Conservation (phyloP, 345 rosid genomes). For the Diplotaxis tenuifolia region DNA sequence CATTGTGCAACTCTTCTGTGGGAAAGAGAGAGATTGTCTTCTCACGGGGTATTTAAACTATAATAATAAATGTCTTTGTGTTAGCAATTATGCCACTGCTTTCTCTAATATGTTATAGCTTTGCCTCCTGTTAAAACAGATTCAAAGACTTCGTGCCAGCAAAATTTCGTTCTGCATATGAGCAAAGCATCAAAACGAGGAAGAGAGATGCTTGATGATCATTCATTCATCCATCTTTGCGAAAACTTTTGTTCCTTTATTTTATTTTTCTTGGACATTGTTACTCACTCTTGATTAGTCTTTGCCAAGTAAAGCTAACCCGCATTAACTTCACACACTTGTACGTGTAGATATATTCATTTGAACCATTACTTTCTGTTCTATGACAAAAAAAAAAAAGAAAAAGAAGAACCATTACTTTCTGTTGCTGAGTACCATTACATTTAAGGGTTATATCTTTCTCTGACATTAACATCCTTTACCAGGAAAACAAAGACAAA, state of each 20-base stretch:
- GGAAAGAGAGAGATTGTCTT: conserved; percentile 64
- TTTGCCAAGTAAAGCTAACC: background rate
- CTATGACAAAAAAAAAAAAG: no score
- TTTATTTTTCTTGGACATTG: background rate
- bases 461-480: background rate
- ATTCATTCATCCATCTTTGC: background rate
- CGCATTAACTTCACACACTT: no score
- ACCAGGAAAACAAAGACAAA: background rate
- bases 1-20: conserved; percentile 64
- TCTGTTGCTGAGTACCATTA: background rate
- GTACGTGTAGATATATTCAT: no score
- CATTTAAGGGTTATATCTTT: background rate
- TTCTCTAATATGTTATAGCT: background rate
- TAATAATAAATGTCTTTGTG: background rate
- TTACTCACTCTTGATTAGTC: no score
- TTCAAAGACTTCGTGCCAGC: conserved; percentile 86
- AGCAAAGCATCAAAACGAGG: conserved; percentile 47
- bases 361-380: background rate
- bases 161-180: conserved; percentile 55
- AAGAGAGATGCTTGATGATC: conserved; percentile 31
- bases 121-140: conserved; percentile 40
- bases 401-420: background rate
- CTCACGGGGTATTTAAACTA: conserved; percentile 51
- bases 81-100: background rate
- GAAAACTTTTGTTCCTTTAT: background rate